Evolutionary conservation across 2,329 filamentous ascomycete species (phyloP).

Genomic region (Bisporella sp.): DNA sequence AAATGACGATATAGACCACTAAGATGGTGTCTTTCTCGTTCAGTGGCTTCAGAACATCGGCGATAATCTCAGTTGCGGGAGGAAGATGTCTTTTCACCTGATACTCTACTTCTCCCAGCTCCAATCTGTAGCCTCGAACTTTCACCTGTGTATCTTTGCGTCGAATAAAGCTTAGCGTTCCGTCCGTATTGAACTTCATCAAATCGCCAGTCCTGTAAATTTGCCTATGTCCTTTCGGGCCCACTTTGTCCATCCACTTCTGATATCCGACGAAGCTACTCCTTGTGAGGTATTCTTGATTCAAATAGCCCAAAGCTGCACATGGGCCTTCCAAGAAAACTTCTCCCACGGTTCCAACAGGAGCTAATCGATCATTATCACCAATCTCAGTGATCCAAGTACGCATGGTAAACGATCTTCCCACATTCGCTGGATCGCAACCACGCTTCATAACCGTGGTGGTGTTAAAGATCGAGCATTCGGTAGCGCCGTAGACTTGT

Average conservation of each 20-base stretch:
- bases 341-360: constrained; percentile 19
- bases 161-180: constrained; percentile 46
- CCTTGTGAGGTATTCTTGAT: constrained; percentile 48
- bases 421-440: too few species aligned
- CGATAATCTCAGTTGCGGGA: too few species aligned
- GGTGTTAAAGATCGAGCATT: constrained; percentile 29
- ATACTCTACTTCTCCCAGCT: constrained; percentile 44
- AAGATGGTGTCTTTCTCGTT: too few species aligned
- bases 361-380: constrained; percentile 11
- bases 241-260: constrained; percentile 31
- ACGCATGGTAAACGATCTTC: too few species aligned
- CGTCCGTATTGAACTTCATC: constrained; percentile 43
- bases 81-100: constrained; percentile 11
- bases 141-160: constrained; percentile 62
- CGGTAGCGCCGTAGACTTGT: constrained; percentile 70
- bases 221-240: constrained; percentile 23
- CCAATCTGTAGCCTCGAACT: constrained; percentile 56
- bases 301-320: constrained; percentile 56
- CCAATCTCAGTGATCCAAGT: constrained; percentile 30
- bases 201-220: constrained; percentile 56
- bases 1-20: too few species aligned
- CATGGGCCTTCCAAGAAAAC: constrained; percentile 38
- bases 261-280: constrained; percentile 49
- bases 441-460: too few species aligned
- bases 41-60: too few species aligned